A percentile compares a stretch with the other conserved stretches of the same genome.
Conservation (phyloP, 495 filamentous ascomycete genomes). For the Rhypophila decipiens region DNA sequence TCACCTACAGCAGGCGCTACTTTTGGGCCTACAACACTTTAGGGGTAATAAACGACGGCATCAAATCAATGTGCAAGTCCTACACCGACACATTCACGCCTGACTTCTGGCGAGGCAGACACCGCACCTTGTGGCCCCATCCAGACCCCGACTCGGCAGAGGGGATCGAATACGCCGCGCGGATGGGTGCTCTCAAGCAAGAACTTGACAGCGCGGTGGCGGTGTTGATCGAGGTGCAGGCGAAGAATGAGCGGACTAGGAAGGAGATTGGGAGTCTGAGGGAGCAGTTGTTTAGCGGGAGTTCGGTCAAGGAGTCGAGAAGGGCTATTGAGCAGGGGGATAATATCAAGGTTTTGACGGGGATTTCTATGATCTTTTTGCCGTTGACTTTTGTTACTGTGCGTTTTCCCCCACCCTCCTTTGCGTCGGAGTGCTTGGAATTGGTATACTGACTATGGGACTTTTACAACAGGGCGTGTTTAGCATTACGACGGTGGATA, state of each 20-base stretch:
- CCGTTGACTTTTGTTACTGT: constrained; percentile 35
- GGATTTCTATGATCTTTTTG: constrained; percentile 35
- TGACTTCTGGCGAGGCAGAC: constrained; percentile 44
- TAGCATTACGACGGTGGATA: constrained; percentile 25
- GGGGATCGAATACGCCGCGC: constrained; percentile 9
- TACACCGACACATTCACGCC: constrained; percentile 44
- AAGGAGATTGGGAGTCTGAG: constrained; percentile 24
- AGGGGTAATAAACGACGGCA: constrained; percentile 49
- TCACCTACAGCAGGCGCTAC: constrained; percentile 50
- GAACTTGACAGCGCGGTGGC: constrained; percentile 23
- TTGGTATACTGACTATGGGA: not conserved
- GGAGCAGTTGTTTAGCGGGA: constrained; percentile 30
- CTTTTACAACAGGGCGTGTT: constrained; percentile 23
- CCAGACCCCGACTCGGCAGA: constrained; percentile 6
- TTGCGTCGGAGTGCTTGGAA: not conserved
- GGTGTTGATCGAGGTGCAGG: constrained; percentile 15
- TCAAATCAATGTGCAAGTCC: constrained; percentile 44
- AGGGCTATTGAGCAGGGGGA: constrained; percentile 30
- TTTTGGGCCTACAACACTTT: constrained; percentile 54
- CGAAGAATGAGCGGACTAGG: constrained; percentile 21
- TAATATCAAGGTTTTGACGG: constrained; percentile 35
- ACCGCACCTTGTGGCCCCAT: constrained; percentile 34
- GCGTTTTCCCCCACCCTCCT: not conserved
- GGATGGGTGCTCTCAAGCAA: constrained; percentile 12
- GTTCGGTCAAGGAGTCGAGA: constrained; percentile 24